Base-by-base conservation (phyloP, 225 moss, liverwort and hornwort species). In the Marchantia paleacea region DNA sequence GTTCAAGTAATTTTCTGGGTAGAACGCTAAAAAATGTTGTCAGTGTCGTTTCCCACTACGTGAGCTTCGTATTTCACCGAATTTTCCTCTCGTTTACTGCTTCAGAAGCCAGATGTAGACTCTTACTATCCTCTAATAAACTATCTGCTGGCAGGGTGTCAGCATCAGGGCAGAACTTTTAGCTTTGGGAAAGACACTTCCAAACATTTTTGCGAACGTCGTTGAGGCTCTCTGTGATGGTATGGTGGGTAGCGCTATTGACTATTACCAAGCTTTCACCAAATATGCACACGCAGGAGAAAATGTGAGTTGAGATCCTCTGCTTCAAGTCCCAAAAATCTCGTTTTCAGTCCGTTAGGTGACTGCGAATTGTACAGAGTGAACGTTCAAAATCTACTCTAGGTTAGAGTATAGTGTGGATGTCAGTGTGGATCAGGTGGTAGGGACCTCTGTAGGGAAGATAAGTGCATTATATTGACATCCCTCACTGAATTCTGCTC, bases 111-210 rank as follows among this genome's bases (percentile, higher is more conserved):
- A 63, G 1, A 63, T 63, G 62, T 18, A 24, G 20, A 12, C 12
- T 69, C 22, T 28, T 69, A 18, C 22, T 18, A 9, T 55, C 0
- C 55, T 61, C 26, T 19, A 1, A 29, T 18, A 58, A 22, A 12
- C 3, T n/a, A 16, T 57, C 6, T 26, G 28, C 7, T 80, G 84
- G 83, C 85, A 99, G 97, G 95, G 95, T 62, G 80, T 86, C 48
- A 87, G 91, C 81, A 83, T 99, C 20, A 93, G 89, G 84, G 86
- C 85, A 72, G 95, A 99, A 85, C 72, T 99, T 79, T 84, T 87
- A 75, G 80, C 75, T 50, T 87, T 99, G 75, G 90, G 92, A 73
- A 90, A 90, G 55, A 81, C 88, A 69, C 97, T 99, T 83, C 94
- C 95, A 25, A 80, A 74, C 55, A 77, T 95, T 48, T 95, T 94